Evolutionary conservation across 164 flowering plant species (phyloP).

Genomic region (Chloranthus sessilifolius): DNA sequence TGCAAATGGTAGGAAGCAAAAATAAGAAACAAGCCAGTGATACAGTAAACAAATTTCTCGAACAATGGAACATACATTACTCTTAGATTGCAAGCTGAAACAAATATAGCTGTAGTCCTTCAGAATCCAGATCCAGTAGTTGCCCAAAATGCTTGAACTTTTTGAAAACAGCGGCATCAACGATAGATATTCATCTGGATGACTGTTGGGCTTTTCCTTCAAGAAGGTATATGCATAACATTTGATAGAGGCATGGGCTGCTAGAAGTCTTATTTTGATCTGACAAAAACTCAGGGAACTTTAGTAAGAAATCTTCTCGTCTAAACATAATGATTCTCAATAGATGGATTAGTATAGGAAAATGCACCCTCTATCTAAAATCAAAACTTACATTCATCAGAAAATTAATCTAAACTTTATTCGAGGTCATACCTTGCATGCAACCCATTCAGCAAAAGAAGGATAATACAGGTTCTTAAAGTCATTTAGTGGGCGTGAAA

Average conservation of each 20-base stretch:
- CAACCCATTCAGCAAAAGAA: constrained; percentile 99
- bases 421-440: constrained; percentile 69
- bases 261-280: constrained; percentile 87
- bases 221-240: constrained; percentile 73
- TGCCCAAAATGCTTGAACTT: constrained; percentile 65
- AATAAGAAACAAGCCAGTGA: constrained; percentile 6
- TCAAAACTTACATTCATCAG: too few relatives aligned
- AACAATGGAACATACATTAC: constrained; percentile 44
- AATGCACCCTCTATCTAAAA: too few relatives aligned
- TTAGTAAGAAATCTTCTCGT: neutral
- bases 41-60: neutral
- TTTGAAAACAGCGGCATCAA: constrained; percentile 73
- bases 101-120: constrained; percentile 60
- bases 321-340: neutral
- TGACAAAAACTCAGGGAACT: constrained; percentile 13
- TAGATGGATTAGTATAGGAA: too few relatives aligned
- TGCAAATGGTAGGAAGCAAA: constrained; percentile 21
- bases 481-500: constrained; percentile 81
- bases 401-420: too few relatives aligned
- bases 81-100: constrained; percentile 45
- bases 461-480: constrained; percentile 87
- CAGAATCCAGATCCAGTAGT: constrained; percentile 67
- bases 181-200: constrained; percentile 64
- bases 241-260: constrained; percentile 97
- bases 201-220: constrained; percentile 38